Conservation (phyloP, 1,284 basidiomycete genomes). For the Leccinum subrobustum region DNA sequence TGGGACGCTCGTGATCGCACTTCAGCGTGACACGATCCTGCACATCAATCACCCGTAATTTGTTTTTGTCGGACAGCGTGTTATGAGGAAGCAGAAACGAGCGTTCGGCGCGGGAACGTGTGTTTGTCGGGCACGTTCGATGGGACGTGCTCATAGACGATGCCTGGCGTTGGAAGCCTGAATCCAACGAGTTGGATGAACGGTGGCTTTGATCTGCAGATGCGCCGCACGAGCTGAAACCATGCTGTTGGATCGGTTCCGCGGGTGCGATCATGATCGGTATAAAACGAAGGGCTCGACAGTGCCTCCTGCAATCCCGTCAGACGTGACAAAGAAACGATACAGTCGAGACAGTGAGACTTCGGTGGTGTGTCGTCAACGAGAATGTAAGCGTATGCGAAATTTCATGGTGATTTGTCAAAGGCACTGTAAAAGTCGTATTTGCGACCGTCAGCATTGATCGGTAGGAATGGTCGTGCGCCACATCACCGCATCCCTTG, state of each 20-base stretch:
- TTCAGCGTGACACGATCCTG: not conserved
- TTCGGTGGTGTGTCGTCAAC: not conserved
- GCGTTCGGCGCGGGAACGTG: not conserved
- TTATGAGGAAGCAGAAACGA: not conserved
- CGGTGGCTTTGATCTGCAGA: not conserved
- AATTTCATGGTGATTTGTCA: not conserved
- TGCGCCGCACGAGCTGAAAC: slow-evolving; percentile 5
- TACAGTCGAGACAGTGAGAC: not conserved
- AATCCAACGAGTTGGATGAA: slow-evolving; percentile 2
- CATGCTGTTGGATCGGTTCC: slow-evolving; percentile 10
- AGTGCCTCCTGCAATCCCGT: slow-evolving; percentile 4
- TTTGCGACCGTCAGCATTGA: slow-evolving; percentile 3
- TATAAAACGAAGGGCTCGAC: slow-evolving; percentile 8
- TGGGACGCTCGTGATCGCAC: not conserved
- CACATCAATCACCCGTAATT: not conserved
- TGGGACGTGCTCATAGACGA: slow-evolving; percentile 4
- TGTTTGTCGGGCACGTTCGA: not conserved
- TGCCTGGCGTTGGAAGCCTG: not conserved
- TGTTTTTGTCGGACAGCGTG: not conserved
- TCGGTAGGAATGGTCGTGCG: slow-evolving; percentile 11
- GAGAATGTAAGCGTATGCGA: not conserved
- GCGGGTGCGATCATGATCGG: slow-evolving; percentile 25
- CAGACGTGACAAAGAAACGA: not conserved
- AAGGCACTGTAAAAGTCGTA: not conserved
- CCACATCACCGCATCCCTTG: slow-evolving; percentile 24